Evolutionary conservation across 768 basidiomycete genomes (phyloP).

Genomic region (Boletus pseudopeckii): DNA sequence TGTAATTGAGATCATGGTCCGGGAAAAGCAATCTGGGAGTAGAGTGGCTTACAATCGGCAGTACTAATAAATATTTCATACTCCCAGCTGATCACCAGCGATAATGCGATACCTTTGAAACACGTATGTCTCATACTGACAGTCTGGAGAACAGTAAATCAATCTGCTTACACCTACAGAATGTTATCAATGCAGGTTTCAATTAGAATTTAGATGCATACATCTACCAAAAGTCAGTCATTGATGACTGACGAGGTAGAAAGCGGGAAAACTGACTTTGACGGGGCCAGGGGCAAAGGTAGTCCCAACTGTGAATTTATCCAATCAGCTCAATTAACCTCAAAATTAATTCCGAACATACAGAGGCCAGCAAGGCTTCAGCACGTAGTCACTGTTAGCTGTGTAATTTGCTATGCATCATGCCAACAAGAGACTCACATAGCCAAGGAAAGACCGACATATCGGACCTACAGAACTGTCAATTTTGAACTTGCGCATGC

Average conservation of each 20-base stretch:
- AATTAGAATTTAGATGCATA: neutral
- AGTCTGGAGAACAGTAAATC: neutral
- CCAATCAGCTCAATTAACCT: neutral
- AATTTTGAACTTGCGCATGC: neutral
- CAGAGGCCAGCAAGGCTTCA: neutral
- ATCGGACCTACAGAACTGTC: neutral
- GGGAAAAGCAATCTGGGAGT: neutral
- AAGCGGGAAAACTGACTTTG: neutral
- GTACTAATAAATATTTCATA: neutral
- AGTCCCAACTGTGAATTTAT: neutral
- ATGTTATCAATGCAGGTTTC: neutral
- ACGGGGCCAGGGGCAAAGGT: neutral
- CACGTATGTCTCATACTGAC: neutral
- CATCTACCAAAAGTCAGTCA: neutral
- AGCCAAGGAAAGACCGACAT: conserved; percentile 2
- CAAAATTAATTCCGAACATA: neutral
- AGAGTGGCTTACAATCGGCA: neutral
- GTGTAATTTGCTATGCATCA: too few species aligned
- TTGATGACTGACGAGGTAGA: neutral
- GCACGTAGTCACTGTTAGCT: neutral
- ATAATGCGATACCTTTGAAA: neutral
- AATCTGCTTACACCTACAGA: conserved; percentile 8
- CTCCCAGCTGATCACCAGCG: neutral
- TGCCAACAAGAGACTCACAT: neutral
- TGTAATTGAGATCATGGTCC: neutral